These are phyloP conservation scores for Thuidium tamariscinum DNA, from an alignment of 225 moss, liverwort and hornwort species.

Conservation along the genomic window DNA sequence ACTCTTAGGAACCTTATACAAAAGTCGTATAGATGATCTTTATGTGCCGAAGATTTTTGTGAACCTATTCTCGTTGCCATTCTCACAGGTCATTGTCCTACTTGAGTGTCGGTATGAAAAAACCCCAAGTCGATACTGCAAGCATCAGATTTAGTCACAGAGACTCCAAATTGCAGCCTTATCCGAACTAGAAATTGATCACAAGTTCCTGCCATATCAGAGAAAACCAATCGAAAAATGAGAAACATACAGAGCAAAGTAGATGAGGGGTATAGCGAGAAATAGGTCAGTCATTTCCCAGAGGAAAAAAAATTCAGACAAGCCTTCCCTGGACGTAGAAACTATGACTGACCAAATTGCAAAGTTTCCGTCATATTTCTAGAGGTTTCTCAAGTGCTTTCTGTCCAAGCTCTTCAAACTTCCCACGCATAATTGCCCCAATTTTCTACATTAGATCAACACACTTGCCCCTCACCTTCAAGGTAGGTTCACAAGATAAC, in stretches of 20 bases:
- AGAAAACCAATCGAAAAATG: not conserved
- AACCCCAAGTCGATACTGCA: not conserved
- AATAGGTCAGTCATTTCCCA: not conserved
- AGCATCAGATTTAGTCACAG: not conserved
- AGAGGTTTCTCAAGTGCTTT: not conserved
- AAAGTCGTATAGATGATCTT: conserved; percentile 32
- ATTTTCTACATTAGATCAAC: not conserved
- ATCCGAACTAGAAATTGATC: not conserved
- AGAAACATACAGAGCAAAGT: not conserved
- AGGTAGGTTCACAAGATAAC: not conserved
- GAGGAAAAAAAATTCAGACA: not conserved
- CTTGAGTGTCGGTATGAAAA: not conserved
- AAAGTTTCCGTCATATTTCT: not conserved
- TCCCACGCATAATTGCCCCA: not conserved
- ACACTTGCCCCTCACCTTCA: not conserved
- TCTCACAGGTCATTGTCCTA: conserved; percentile 14
- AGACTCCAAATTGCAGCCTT: not conserved
- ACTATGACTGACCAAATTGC: not conserved
- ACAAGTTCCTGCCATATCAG: conserved; percentile 1
- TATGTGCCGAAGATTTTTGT: conserved; percentile 1
- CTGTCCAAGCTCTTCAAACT: not conserved
- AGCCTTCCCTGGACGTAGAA: not conserved
- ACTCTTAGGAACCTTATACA: conserved; percentile 64
- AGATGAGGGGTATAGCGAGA: not conserved
- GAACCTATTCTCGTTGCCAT: conserved; percentile 16